phyloP scores from a whole-genome alignment of 2,329 filamentous ascomycete species.

The Colletotrichum costaricense region DNA sequence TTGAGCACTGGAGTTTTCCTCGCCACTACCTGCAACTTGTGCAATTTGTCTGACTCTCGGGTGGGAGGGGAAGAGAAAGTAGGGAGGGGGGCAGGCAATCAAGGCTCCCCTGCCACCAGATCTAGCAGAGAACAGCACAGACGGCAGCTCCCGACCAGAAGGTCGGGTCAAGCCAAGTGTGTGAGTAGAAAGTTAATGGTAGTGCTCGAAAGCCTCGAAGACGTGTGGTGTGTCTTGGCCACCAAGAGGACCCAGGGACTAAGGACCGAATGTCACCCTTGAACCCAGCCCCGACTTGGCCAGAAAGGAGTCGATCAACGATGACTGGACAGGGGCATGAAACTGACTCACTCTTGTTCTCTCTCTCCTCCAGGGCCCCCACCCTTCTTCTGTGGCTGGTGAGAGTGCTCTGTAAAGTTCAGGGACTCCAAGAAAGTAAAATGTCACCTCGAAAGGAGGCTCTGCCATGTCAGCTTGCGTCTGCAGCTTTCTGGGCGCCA shows the following conservation, averaged over 20 bases:
- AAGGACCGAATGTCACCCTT: not conserved
- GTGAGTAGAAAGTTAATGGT: not conserved
- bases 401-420: not conserved
- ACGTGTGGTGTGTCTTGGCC: not conserved
- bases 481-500: constrained; percentile 16
- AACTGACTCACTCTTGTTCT: constrained; percentile 6
- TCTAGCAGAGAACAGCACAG: constrained; percentile 11
- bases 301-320: constrained; percentile 9
- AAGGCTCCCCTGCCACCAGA: constrained; percentile 12
- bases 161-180: constrained; percentile 13
- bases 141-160: constrained; percentile 31
- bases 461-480: constrained; percentile 9
- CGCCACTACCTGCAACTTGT: not conserved
- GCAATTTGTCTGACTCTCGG: constrained; percentile 6
- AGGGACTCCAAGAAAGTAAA: not conserved
- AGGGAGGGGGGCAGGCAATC: not conserved
- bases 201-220: not conserved
- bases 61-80: not conserved
- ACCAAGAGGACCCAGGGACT: not conserved
- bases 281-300: not conserved
- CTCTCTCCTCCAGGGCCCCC: not conserved
- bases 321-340: constrained; percentile 4
- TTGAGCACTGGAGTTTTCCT: not conserved
- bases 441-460: constrained; percentile 1
- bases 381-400: constrained; percentile 14